phyloP scores from a whole-genome alignment of 176 grass and related monocot genomes.

The Musa itinerans region DNA sequence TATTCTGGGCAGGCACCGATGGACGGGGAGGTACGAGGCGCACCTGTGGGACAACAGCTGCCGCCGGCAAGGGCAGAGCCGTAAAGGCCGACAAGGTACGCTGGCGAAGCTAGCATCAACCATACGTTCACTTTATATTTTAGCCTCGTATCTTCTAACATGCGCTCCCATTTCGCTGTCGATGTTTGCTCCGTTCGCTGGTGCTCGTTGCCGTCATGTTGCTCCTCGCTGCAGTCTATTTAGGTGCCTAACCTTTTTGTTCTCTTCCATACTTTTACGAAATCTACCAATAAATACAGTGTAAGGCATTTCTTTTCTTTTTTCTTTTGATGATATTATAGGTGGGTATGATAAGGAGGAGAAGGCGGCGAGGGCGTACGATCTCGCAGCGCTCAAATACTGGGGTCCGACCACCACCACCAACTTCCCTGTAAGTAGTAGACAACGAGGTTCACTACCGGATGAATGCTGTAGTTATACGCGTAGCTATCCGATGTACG shows the following conservation, averaged over 20 bases:
- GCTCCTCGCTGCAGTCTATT: constrained; percentile 40
- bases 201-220: constrained; percentile 7
- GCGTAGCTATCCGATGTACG: background rate
- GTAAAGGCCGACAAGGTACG: constrained; percentile 87
- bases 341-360: constrained; percentile 94
- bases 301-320: background rate
- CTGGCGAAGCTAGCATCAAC: background rate
- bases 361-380: constrained; percentile 89
- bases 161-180: background rate
- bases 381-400: constrained; percentile 87
- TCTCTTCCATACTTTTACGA: background rate
- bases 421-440: constrained; percentile 68
- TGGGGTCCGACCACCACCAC: constrained; percentile 87
- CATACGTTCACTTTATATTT: background rate
- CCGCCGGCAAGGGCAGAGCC: constrained; percentile 89
- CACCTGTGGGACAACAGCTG: constrained; percentile 97
- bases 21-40: constrained; percentile 89
- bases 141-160: background rate
- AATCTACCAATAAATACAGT: background rate
- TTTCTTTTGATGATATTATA: constrained; percentile 15
- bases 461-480: background rate
- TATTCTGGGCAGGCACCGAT: constrained; percentile 57
- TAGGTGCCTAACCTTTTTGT: constrained; percentile 30
- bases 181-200: constrained; percentile 9
- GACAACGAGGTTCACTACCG: no score